Conservation (phyloP, 2,329 filamentous ascomycete species). For the Chaetomiaceae sp. region DNA sequence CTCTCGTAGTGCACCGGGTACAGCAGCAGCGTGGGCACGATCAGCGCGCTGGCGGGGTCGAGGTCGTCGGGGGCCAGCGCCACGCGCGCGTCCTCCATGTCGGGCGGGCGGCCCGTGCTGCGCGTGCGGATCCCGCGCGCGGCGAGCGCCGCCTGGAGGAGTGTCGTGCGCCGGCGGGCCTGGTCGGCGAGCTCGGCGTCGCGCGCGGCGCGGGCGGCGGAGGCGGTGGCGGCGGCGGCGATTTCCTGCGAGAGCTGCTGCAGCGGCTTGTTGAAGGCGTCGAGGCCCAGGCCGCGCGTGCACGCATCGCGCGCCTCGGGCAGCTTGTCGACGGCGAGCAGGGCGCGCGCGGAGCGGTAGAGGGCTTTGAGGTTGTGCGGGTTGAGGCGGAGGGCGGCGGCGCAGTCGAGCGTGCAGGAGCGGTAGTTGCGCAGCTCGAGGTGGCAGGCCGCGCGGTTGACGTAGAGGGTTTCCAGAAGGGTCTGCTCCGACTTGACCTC, state of each 20-base stretch:
- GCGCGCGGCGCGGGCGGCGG: constrained; percentile 47
- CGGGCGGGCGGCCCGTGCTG: constrained; percentile 64
- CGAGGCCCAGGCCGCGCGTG: constrained; percentile 64
- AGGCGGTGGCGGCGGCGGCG: constrained; percentile 45
- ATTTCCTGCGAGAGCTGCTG: constrained; percentile 58
- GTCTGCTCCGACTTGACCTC: constrained; percentile 54
- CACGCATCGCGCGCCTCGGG: constrained; percentile 76
- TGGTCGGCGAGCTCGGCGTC: constrained; percentile 51
- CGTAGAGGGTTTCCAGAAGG: constrained; percentile 69
- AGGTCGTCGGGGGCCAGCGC: constrained; percentile 64
- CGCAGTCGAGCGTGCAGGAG: constrained; percentile 78
- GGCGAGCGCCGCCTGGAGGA: constrained; percentile 59
- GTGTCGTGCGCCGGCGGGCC: constrained; percentile 49
- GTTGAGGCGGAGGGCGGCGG: constrained; percentile 71
- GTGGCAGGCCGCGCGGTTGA: constrained; percentile 86
- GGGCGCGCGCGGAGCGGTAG: constrained; percentile 75
- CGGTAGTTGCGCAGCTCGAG: constrained; percentile 85
- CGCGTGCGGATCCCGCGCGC: constrained; percentile 66
- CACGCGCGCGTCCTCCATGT: constrained; percentile 79
- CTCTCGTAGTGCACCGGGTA: constrained; percentile 78
- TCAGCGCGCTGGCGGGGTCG: constrained; percentile 64
- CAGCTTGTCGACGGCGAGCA: constrained; percentile 72
- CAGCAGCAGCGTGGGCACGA: constrained; percentile 73
- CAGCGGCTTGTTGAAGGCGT: constrained; percentile 63
- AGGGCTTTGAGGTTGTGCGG: constrained; percentile 79